Evolutionary conservation across 345 rosid species (phyloP), one percentile per base, ranked within the genome.

Genomic region (Boechera divaricarpa): DNA sequence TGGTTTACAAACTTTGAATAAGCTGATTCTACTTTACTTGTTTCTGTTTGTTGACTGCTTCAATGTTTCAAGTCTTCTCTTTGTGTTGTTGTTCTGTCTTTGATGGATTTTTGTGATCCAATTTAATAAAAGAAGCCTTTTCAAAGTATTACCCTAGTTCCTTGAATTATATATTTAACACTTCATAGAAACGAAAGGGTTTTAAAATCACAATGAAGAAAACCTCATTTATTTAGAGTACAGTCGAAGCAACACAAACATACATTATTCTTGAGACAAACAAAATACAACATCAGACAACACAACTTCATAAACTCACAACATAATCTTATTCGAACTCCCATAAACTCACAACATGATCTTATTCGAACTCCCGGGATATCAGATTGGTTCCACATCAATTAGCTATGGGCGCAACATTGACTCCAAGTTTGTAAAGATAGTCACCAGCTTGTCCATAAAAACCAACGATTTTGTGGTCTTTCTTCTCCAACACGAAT

Each of bases 401-500:
- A 28, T 63, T 63, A 8, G 61, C 41, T 53, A 74, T 49, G n/a
- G 82, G 79, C 8, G 62, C 75, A 18, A 80, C 67, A 57, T 64
- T 31, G 65, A 70, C 82, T 69, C 82, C 79, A 8, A 75, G 18
- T 9, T 63, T 55, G 67, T 80, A 56, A 55, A 80, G 70, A 38
- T 8, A 69, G 7, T 75, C 51, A 47, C 80, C 72, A 70, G 68
- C 67, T 63, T 64, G 59, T 64, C 82, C 82, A 32, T 80, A 4
- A 52, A 80, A 75, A 7, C 82, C 82, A 56, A 80, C 69, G 18
- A 80, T 75, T 13, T 75, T 80, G 55, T 75, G 56, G 63, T 31
- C 76, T 57, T 69, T 63, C 75, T 74, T 55, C 55, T 69, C 75
- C 15, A 75, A 16, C n/a, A 57, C 49, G 26, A 80, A 75, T 13